Conservation (phyloP, 2,329 filamentous ascomycete species). For the Pezicula carpinea region DNA sequence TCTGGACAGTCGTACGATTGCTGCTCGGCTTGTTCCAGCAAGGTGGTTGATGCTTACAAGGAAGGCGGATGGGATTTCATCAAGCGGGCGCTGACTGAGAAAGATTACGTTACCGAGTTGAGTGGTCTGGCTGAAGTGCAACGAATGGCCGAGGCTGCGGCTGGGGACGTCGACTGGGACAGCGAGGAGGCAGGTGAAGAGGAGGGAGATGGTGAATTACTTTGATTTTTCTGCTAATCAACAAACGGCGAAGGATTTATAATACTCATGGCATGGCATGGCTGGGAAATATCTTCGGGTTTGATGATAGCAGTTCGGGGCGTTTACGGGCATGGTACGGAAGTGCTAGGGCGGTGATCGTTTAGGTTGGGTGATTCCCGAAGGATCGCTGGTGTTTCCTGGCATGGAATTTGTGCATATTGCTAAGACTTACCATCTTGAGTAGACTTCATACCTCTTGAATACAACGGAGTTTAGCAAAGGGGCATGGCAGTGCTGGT, state of each 20-base stretch:
- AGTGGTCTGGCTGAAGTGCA: slow-evolving; percentile 72
- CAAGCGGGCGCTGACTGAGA: slow-evolving; percentile 67
- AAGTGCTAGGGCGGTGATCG: neutral
- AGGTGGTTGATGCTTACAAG: slow-evolving; percentile 64
- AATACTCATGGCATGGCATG: neutral
- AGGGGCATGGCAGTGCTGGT: no score
- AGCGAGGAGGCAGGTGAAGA: slow-evolving; percentile 51
- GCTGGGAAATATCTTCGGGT: neutral
- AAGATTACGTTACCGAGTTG: slow-evolving; percentile 73
- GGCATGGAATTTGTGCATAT: neutral
- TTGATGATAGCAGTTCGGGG: neutral
- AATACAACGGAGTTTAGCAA: no score
- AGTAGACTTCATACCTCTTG: no score
- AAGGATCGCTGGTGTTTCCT: no score
- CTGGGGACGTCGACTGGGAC: slow-evolving; percentile 54
- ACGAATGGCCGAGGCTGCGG: slow-evolving; percentile 46
- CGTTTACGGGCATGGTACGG: neutral
- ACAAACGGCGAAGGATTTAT: neutral
- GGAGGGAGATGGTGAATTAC: slow-evolving; percentile 34
- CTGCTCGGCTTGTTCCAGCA: slow-evolving; percentile 74
- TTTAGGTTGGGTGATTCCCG: no score
- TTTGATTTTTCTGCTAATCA: slow-evolving; percentile 11
- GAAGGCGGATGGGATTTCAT: slow-evolving; percentile 72
- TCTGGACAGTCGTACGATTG: slow-evolving; percentile 72
- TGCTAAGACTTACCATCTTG: neutral